phyloP scores from a whole-genome alignment of 1,139 yeast species.

The Diutina pseudorugosa region DNA sequence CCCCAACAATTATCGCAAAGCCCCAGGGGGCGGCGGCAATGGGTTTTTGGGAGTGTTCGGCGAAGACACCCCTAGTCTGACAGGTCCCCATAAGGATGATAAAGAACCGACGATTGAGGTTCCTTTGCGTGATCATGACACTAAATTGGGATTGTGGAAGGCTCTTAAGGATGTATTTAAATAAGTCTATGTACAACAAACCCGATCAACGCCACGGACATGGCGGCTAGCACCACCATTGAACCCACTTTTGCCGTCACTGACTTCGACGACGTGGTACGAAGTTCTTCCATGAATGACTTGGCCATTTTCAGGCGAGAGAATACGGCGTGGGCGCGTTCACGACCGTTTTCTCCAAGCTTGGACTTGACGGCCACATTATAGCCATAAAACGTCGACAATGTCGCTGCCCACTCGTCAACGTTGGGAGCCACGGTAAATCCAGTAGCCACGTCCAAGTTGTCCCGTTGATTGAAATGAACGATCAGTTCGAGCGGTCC shows the following conservation, averaged over 20 bases:
- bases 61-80: background rate
- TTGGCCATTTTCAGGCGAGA: background rate
- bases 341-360: background rate
- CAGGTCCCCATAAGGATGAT: background rate
- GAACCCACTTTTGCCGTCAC: background rate
- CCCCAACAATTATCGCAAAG: background rate
- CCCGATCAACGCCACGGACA: background rate
- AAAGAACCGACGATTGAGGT: background rate
- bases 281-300: background rate
- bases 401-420: background rate
- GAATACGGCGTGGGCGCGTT: background rate
- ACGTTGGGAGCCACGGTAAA: background rate
- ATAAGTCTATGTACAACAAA: background rate
- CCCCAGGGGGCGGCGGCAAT: background rate
- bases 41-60: background rate
- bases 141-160: constrained; percentile 3
- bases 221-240: background rate
- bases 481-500: constrained; percentile 85
- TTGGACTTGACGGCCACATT: background rate
- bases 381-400: background rate
- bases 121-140: background rate
- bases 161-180: constrained; percentile 1
- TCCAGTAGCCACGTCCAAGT: constrained; percentile 1
- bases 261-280: background rate
- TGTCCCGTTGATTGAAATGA: constrained; percentile 11